Conservation (phyloP, 305 asterid genomes). For the Euphrasia arctica region DNA sequence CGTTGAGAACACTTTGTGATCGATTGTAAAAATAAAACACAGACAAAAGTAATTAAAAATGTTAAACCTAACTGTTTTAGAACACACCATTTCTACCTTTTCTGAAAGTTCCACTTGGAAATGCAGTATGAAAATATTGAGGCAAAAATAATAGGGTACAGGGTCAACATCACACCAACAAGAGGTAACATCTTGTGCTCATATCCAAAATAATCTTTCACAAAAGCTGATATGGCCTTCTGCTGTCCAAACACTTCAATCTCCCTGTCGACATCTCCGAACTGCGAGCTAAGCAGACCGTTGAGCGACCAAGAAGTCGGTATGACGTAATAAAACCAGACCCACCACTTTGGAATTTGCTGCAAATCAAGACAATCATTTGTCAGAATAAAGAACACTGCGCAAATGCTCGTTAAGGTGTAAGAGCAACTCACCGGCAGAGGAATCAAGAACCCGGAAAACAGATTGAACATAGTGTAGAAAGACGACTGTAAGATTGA, state of each 20-base stretch:
- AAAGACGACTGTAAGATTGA: slow-evolving; percentile 50
- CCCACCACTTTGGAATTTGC: slow-evolving; percentile 76
- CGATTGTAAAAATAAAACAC: too few species aligned
- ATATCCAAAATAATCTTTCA: slow-evolving; percentile 56
- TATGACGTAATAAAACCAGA: slow-evolving; percentile 49
- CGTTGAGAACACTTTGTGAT: too few species aligned
- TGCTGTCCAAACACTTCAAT: slow-evolving; percentile 45
- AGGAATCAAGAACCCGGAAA: slow-evolving; percentile 56
- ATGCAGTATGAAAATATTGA: slow-evolving; percentile 40
- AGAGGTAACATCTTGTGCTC: slow-evolving; percentile 43
- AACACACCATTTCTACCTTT: slow-evolving; percentile 29
- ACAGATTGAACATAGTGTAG: slow-evolving; percentile 46
- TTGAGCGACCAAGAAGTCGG: slow-evolving; percentile 66
- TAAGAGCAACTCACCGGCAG: slow-evolving; percentile 36
- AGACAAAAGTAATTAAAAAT: not conserved
- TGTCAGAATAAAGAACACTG: not conserved
- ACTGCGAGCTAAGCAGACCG: slow-evolving; percentile 60
- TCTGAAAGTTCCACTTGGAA: slow-evolving; percentile 54
- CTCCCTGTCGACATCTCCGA: slow-evolving; percentile 45
- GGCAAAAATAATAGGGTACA: slow-evolving; percentile 50
- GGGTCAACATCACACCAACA: slow-evolving; percentile 42
- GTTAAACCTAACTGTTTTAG: not conserved
- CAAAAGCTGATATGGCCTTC: slow-evolving; percentile 40
- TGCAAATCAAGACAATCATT: slow-evolving; percentile 20
- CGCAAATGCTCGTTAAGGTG: not conserved